Conservation (phyloP, 2,329 filamentous ascomycete genomes). For the Colletotrichum higginsianum region DNA sequence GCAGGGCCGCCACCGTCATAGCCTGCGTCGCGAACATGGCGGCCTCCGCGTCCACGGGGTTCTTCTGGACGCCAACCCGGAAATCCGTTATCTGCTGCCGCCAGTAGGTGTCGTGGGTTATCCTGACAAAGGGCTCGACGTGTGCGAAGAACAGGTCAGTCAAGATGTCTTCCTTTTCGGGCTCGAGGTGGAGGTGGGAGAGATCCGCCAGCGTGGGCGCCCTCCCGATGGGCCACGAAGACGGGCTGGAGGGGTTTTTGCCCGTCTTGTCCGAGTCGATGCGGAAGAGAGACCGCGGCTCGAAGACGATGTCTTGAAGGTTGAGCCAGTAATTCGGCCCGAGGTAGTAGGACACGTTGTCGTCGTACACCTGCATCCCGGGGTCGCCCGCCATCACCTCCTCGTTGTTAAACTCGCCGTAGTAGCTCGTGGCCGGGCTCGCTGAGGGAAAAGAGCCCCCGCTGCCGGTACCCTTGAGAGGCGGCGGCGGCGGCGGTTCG, state of each 20-base stretch:
- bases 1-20: constrained; percentile 40
- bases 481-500: not conserved
- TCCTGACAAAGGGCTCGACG: constrained; percentile 36
- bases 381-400: constrained; percentile 33
- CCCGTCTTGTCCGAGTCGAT: constrained; percentile 34
- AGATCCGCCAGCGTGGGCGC: constrained; percentile 26
- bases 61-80: constrained; percentile 36
- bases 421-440: constrained; percentile 10
- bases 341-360: constrained; percentile 40
- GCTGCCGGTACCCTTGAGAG: not conserved
- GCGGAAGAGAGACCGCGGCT: constrained; percentile 37
- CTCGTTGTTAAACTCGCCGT: constrained; percentile 18
- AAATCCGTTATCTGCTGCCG: constrained; percentile 40
- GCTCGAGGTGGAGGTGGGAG: constrained; percentile 29
- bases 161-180: constrained; percentile 37
- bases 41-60: constrained; percentile 30
- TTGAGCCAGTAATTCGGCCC: constrained; percentile 41
- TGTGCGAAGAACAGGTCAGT: constrained; percentile 33
- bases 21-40: constrained; percentile 36
- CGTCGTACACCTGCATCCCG: constrained; percentile 39
- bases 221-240: constrained; percentile 32
- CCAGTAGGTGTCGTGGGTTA: constrained; percentile 33
- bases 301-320: constrained; percentile 36
- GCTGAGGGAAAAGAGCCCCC: constrained; percentile 3
- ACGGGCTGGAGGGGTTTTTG: constrained; percentile 29